These are phyloP conservation scores for Fraxinus xanthoxyloides DNA, from an alignment of 305 asterid species.

Conservation along the genomic window DNA sequence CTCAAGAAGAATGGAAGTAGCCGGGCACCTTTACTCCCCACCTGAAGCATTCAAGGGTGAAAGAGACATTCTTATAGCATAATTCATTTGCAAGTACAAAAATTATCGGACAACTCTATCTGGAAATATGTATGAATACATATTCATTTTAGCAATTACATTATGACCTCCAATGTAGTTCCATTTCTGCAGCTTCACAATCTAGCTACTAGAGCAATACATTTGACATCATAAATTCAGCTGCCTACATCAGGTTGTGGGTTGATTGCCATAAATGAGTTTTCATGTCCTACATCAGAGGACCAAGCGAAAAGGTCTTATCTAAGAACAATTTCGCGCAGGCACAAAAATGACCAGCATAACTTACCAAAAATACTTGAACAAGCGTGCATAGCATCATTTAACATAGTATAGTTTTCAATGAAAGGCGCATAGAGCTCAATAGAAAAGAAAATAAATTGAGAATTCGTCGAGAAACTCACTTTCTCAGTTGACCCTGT, in stretches of 20 bases:
- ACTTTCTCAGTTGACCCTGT: not conserved
- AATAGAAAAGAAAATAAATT: not conserved
- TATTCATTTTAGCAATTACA: not conserved
- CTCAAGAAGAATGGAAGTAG: not conserved
- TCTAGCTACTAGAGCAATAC: not conserved
- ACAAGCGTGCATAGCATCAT: not conserved
- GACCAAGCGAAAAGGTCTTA: not conserved
- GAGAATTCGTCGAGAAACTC: not conserved
- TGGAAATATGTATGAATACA: not conserved
- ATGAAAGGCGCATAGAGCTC: not conserved
- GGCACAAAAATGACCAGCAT: not conserved
- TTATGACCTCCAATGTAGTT: not conserved
- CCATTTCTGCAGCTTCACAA: not conserved
- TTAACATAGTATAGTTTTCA: not conserved
- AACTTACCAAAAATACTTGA: not conserved
- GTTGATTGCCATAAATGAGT: not conserved
- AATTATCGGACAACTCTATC: not conserved
- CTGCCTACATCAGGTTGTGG: not conserved
- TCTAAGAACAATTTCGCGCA: not conserved
- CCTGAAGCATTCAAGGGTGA: not conserved
- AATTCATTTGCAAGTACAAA: not conserved
- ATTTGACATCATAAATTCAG: conserved; percentile 3
- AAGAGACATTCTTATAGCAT: not conserved
- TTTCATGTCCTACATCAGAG: not conserved
- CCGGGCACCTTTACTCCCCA: not conserved